Evolutionary conservation across 108 stramenopile species (phyloP), one percentile per base, ranked within the genome.

Genomic region (Cyclotella sp.): DNA sequence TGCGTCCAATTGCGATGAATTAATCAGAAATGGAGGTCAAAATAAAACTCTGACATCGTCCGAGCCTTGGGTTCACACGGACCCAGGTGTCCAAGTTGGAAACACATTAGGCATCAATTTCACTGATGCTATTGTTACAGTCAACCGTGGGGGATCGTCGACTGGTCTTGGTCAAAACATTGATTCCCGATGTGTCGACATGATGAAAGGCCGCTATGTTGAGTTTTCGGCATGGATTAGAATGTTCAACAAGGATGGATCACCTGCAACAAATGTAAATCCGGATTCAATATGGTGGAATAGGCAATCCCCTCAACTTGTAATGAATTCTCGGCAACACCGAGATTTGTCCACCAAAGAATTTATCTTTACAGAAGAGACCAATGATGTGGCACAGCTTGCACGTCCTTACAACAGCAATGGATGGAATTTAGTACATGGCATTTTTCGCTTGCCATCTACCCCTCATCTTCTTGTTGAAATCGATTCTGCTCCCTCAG

Each of bases 181-280:
- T 41, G 78, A 79, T 51, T 70, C 54, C 34, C 69, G 78, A 11
- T 83, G 83, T 47, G 47, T 62, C 21, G 75, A 83, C 10, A 63
- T 42, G 41, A 14, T 64, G 45, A 71, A 52, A 19, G 83, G 74
- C 30, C 4, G 68, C 29, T 80, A 61, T 30, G 75, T 59, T 55
- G 83, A 83, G 51, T 76, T 83, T 68, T 69, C 40, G 43, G 83
- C 78, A 26, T 75, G 67, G 73, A 70, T 79, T 16, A 55, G 67
- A 21, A 53, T 76, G 43, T 30, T 64, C 19, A 70, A 66, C 46
- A 70, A 61, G 13, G 40, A 44, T 55, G 70, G 75, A 22, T 65
- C 68, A 4, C 57, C 75, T 49, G 69, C 70, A 14, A 71, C 70
- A 14, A 67, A 45, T 9, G 76, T 82, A 29, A 47, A 82, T 67